phyloP scores from a whole-genome alignment of 2,329 filamentous ascomycete species.

The Fusarium decemcellulare region DNA sequence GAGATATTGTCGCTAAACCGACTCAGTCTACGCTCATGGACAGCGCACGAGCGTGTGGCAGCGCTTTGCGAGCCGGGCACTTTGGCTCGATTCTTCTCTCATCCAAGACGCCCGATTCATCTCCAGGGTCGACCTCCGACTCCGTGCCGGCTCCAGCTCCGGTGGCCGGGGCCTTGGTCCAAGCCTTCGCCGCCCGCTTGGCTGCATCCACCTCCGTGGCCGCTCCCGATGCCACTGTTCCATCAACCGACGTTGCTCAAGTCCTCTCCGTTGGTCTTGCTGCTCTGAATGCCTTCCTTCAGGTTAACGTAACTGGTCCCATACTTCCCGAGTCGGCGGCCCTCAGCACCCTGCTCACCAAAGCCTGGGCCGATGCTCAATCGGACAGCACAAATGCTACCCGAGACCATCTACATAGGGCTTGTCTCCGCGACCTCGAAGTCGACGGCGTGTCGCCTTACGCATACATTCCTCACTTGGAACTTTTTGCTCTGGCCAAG shows the following conservation, averaged over 20 bases:
- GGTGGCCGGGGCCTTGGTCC: constrained; percentile 40
- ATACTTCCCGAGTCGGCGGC: constrained; percentile 65
- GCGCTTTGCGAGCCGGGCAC: constrained; percentile 41
- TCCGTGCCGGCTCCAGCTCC: constrained; percentile 41
- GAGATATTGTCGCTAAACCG: background rate
- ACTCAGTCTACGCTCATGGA: constrained; percentile 10
- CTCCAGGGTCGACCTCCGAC: constrained; percentile 36
- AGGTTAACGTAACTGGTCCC: constrained; percentile 90
- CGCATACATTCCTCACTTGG: constrained; percentile 84
- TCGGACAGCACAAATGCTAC: constrained; percentile 13
- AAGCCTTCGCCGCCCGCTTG: constrained; percentile 34
- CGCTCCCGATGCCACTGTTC: constrained; percentile 3
- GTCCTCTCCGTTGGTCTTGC: constrained; percentile 51
- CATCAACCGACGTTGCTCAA: constrained; percentile 20
- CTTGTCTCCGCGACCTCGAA: constrained; percentile 77
- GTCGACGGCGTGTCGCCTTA: constrained; percentile 92
- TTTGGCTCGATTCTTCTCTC: constrained; percentile 45
- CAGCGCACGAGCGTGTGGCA: constrained; percentile 24
- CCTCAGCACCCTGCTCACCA: constrained; percentile 57
- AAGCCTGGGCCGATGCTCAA: constrained; percentile 52
- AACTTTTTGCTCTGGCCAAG: constrained; percentile 83
- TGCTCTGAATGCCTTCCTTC: constrained; percentile 81
- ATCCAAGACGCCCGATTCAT: constrained; percentile 25
- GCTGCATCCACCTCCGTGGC: constrained; percentile 14
- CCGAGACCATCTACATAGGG: constrained; percentile 62